Conservation (phyloP, 2,329 filamentous ascomycete species). For the Aaosphaeria arxii region DNA sequence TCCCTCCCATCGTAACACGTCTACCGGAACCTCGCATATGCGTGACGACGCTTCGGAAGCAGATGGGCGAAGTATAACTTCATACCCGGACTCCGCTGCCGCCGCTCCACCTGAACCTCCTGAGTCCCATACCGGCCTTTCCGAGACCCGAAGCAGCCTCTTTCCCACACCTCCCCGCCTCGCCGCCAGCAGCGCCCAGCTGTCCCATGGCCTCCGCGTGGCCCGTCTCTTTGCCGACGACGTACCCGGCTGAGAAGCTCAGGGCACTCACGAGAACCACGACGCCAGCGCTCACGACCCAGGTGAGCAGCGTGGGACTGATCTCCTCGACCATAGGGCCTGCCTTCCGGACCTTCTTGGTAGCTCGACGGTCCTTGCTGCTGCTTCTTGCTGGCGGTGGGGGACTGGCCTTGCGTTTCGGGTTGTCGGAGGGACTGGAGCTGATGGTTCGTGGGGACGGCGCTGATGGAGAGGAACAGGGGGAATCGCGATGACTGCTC, state of each 20-base stretch:
- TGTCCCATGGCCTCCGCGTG: slow-evolving; percentile 46
- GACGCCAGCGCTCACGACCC: slow-evolving; percentile 64
- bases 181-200: slow-evolving; percentile 22
- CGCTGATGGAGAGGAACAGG: slow-evolving; percentile 14
- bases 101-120: slow-evolving; percentile 30
- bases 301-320: slow-evolving; percentile 61
- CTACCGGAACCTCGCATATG: too few species aligned
- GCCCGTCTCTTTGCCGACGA: slow-evolving; percentile 58
- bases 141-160: slow-evolving; percentile 26
- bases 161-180: slow-evolving; percentile 31
- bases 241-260: slow-evolving; percentile 64
- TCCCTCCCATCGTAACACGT: too few species aligned
- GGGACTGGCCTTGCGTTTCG: slow-evolving; percentile 45
- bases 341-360: slow-evolving; percentile 43
- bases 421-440: slow-evolving; percentile 33
- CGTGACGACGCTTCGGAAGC: too few species aligned
- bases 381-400: slow-evolving; percentile 33
- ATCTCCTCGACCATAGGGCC: slow-evolving; percentile 40
- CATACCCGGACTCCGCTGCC: slow-evolving; percentile 18
- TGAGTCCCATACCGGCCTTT: slow-evolving; percentile 26
- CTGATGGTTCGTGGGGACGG: slow-evolving; percentile 25
- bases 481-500: slow-evolving; percentile 17
- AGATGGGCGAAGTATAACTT: neutral
- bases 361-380: slow-evolving; percentile 43
- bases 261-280: slow-evolving; percentile 63